Percentiles rank a stretch among this genome's conserved stretches.
Evolutionary conservation across 192 early-diverging fungal genomes (phyloP).

Genomic region (Tieghemiomyces parasiticus): DNA sequence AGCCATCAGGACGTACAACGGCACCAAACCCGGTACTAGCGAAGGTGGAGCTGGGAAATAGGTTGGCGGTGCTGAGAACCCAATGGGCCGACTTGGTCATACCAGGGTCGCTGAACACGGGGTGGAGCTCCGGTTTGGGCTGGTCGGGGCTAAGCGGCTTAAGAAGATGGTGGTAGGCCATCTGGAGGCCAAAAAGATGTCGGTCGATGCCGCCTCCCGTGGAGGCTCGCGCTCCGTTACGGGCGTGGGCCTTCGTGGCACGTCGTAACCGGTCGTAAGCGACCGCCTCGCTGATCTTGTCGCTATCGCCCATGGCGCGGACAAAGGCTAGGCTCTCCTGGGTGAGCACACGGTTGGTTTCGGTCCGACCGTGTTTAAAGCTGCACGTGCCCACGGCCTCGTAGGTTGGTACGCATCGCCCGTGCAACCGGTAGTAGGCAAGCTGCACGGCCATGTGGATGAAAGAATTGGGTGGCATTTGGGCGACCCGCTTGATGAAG

Average conservation of each 20-base stretch:
- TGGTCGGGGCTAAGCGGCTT: background rate
- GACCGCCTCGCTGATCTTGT: constrained; percentile 13
- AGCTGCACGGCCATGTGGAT: constrained; percentile 70
- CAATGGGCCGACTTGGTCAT: constrained; percentile 43
- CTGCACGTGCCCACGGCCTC: constrained; percentile 59
- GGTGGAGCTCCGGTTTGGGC: constrained; percentile 27
- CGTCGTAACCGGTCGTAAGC: constrained; percentile 29
- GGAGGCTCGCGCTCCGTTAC: constrained; percentile 44
- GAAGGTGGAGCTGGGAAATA: constrained; percentile 39
- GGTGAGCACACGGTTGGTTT: constrained; percentile 59
- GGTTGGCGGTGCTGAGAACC: constrained; percentile 51
- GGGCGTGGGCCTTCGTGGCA: constrained; percentile 41
- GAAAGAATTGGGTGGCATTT: constrained; percentile 40
- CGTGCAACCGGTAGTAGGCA: constrained; percentile 52
- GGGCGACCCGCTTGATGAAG: background rate
- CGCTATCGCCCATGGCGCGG: constrained; percentile 35
- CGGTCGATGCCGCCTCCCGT: constrained; percentile 61
- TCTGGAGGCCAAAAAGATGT: constrained; percentile 53
- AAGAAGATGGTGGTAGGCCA: constrained; percentile 12
- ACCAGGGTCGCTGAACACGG: constrained; percentile 40
- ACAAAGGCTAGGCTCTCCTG: constrained; percentile 45
- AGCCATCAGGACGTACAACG: constrained; percentile 48
- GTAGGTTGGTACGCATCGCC: constrained; percentile 45
- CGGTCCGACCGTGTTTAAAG: constrained; percentile 65
- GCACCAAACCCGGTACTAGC: constrained; percentile 60